These are phyloP conservation scores for Phytophthora fragariae DNA, from an alignment of 352 stramenopile species.

Conservation along the genomic window DNA sequence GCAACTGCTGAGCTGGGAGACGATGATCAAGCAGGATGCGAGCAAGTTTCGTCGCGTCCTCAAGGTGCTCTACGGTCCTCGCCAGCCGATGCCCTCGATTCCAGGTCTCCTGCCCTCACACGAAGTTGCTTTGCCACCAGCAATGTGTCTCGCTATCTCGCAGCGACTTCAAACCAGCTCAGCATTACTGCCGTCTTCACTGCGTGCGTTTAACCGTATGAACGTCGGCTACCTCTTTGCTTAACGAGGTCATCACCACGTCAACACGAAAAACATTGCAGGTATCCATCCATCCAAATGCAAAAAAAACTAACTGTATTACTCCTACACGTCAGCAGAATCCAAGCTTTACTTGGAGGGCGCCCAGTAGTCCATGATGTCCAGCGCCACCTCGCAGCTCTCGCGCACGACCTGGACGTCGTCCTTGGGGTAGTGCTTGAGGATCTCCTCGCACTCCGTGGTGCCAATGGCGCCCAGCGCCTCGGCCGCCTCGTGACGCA, in stretches of 20 bases:
- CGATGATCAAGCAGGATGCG: conserved; percentile 51
- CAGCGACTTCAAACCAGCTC: conserved; percentile 56
- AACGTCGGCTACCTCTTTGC: conserved; percentile 67
- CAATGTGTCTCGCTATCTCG: conserved; percentile 43
- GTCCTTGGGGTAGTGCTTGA: conserved; percentile 80
- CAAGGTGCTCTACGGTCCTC: conserved; percentile 66
- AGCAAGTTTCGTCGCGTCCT: conserved; percentile 62
- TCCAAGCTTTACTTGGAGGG: conserved; percentile 49
- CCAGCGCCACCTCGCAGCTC: conserved; percentile 96
- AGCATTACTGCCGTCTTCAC: conserved; percentile 52
- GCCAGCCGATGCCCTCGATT: conserved; percentile 17
- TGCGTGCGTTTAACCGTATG: conserved; percentile 64
- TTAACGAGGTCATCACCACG: conserved; percentile 20
- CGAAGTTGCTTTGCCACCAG: conserved; percentile 42
- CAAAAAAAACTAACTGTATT: conserved; percentile 34
- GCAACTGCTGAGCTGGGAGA: conserved; percentile 81
- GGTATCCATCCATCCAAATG: background rate
- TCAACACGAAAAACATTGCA: no score
- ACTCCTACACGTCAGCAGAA: conserved; percentile 31
- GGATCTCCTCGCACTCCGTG: conserved; percentile 90
- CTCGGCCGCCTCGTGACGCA: conserved; percentile 98
- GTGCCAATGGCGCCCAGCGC: conserved; percentile 96
- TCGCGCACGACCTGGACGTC: conserved; percentile 92
- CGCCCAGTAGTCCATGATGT: conserved; percentile 97
- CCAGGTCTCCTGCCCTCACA: conserved; percentile 37